Evolutionary conservation across 202 grass and related monocot genomes (phyloP).

Genomic region (Cymbopogon flexuosus): DNA sequence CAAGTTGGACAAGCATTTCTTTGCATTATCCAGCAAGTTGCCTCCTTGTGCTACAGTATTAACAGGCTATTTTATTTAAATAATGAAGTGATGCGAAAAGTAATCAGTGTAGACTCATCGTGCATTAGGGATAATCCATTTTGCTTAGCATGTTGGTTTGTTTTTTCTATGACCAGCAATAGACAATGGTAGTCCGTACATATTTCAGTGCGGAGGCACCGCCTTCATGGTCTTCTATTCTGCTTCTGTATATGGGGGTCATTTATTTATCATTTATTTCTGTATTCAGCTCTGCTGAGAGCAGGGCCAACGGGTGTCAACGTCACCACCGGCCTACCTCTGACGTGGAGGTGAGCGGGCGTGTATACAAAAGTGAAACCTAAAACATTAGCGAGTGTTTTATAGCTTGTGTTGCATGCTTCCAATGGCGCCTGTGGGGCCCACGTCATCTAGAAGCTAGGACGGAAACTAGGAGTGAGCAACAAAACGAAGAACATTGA

Average conservation of each 20-base stretch:
- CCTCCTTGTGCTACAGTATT: background rate
- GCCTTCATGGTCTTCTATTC: background rate
- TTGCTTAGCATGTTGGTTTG: conserved; percentile 15
- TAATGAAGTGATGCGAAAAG: background rate
- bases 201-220: background rate
- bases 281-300: conserved; percentile 17
- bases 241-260: background rate
- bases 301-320: background rate
- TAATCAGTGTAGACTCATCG: background rate
- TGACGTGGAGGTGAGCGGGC: background rate
- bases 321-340: background rate
- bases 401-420: background rate
- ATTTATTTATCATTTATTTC: conserved; percentile 6
- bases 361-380: background rate
- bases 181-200: conserved; percentile 8
- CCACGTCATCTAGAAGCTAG: background rate
- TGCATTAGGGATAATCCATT: conserved; percentile 18
- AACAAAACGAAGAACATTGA: background rate
- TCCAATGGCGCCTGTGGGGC: background rate
- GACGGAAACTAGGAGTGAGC: background rate
- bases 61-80: background rate
- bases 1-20: conserved; percentile 30
- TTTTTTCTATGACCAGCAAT: conserved; percentile 20
- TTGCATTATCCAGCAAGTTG: conserved; percentile 40
- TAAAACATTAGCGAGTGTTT: background rate